Conservation (phyloP, 176 grass and related monocot genomes). For the Cenchrus fungigraminus region DNA sequence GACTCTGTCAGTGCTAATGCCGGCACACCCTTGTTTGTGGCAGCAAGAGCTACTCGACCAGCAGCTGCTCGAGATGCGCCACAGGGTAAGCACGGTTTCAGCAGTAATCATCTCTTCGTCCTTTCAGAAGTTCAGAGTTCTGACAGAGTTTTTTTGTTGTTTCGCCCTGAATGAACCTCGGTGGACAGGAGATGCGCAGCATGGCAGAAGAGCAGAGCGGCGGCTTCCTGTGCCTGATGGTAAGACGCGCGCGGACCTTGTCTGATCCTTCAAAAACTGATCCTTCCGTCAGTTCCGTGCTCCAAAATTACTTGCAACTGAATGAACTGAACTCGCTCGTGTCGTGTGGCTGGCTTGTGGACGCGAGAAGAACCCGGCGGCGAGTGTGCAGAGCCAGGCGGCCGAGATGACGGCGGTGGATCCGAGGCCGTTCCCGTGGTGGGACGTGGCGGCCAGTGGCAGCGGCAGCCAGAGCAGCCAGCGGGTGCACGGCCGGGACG, state of each 20-base stretch:
- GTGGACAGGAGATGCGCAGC: conserved; percentile 35
- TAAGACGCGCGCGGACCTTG: conserved; percentile 3
- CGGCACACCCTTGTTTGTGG: not conserved
- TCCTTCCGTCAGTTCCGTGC: not conserved
- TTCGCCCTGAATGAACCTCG: not conserved
- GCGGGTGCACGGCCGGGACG: conserved; percentile 34
- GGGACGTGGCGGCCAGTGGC: conserved; percentile 17
- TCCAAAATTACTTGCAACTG: not conserved
- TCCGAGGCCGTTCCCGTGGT: conserved; percentile 46
- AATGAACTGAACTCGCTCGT: not conserved
- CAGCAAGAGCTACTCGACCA: conserved; percentile 68
- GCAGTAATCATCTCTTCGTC: not conserved
- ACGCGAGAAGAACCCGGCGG: not conserved
- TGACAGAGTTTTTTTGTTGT: not conserved
- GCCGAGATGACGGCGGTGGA: conserved; percentile 21
- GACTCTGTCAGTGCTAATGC: not conserved
- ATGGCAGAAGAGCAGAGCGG: conserved; percentile 45
- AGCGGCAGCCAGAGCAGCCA: not conserved
- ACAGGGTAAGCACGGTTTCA: conserved; percentile 48
- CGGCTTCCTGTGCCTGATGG: conserved; percentile 56
- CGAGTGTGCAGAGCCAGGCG: not conserved
- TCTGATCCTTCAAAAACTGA: not conserved
- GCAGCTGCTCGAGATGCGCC: conserved; percentile 52
- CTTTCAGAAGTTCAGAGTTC: not conserved
- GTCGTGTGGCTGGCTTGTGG: not conserved